A percentile compares a stretch with the other conserved stretches of the same genome.
phyloP scores from a whole-genome alignment of 1,284 basidiomycete species.

The Grifola frondosa region DNA sequence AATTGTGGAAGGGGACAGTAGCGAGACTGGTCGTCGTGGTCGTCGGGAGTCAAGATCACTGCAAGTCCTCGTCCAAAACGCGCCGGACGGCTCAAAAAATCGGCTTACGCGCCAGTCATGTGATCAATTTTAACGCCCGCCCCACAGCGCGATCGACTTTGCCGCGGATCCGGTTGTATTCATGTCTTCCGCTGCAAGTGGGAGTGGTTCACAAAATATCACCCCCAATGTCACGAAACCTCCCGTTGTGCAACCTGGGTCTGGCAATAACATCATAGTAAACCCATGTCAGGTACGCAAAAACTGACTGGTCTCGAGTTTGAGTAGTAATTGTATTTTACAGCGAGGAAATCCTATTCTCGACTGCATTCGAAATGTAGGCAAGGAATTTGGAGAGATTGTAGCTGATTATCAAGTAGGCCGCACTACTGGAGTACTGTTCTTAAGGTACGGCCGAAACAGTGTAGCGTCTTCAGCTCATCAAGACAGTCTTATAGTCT shows the following conservation, averaged over 20 bases:
- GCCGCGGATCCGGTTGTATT: no score
- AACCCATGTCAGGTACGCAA: constrained; percentile 58
- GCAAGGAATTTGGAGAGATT: constrained; percentile 95
- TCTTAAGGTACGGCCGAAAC: constrained; percentile 65
- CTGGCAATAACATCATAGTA: constrained; percentile 77
- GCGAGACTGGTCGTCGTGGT: no score
- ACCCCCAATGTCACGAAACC: no score
- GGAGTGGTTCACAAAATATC: no score
- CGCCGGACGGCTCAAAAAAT: no score
- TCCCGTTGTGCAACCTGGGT: constrained; percentile 67
- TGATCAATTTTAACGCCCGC: no score
- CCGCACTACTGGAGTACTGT: constrained; percentile 90
- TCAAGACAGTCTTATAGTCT: constrained; percentile 51
- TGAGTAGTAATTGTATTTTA: constrained; percentile 6
- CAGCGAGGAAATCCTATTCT: constrained; percentile 90
- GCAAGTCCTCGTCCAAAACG: no score
- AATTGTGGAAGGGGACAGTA: no score
- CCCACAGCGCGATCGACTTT: no score
- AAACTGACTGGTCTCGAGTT: background rate
- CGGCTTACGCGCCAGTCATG: no score
- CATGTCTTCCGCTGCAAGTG: no score
- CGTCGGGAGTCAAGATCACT: no score
- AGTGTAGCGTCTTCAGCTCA: background rate
- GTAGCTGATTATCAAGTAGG: constrained; percentile 95
- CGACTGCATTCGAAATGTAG: constrained; percentile 81